These are phyloP conservation scores for Aspergillus phoenicis DNA, from an alignment of 2,329 filamentous ascomycete species.

Conservation along the genomic window DNA sequence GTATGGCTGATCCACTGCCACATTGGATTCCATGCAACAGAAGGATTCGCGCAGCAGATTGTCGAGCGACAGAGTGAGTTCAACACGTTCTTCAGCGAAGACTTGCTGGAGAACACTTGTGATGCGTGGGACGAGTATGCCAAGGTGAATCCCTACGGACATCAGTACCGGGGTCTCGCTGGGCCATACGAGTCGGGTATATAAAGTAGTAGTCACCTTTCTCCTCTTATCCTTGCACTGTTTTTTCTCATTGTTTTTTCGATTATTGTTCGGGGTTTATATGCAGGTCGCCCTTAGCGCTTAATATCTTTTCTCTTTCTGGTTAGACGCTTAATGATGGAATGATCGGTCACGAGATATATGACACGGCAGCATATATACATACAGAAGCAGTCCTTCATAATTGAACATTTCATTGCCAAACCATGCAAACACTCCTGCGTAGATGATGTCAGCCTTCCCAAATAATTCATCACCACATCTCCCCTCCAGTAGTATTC, in stretches of 20 bases:
- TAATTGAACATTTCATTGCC: no score
- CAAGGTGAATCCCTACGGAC: conserved; percentile 6
- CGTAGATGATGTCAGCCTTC: no score
- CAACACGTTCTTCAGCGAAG: conserved; percentile 21
- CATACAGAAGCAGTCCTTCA: not conserved
- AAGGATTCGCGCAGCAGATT: conserved; percentile 38
- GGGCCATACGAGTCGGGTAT: conserved; percentile 10
- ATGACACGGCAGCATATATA: not conserved
- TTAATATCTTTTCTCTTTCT: not conserved
- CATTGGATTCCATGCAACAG: conserved; percentile 33
- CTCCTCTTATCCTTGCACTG: not conserved
- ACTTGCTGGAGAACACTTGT: conserved; percentile 20
- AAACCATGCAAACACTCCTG: no score
- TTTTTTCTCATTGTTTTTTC: not conserved
- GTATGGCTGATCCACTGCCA: conserved; percentile 42
- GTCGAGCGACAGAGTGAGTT: conserved; percentile 35
- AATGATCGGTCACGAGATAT: not conserved
- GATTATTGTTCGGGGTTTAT: not conserved
- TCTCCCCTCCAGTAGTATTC: no score
- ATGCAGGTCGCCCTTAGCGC: not conserved
- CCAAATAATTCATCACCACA: no score
- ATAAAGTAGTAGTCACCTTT: not conserved
- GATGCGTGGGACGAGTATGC: conserved; percentile 22
- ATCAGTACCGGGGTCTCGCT: not conserved
- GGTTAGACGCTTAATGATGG: not conserved